These are phyloP conservation scores for Brettanomyces bruxellensis DNA, from an alignment of 805 yeast species.

Conservation along the genomic window DNA sequence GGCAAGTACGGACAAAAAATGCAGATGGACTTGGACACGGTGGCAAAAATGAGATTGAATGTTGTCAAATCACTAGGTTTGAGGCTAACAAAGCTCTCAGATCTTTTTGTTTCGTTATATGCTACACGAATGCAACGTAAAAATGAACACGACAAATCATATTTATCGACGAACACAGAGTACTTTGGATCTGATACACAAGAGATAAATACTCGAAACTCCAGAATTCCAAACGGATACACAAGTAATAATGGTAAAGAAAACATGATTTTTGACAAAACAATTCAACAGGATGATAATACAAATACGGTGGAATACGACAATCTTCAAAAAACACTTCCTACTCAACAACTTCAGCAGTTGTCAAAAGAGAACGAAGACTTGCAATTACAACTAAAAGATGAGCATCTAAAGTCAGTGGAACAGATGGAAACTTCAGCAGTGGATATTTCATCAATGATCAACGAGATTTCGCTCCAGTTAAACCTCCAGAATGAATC, in stretches of 20 bases:
- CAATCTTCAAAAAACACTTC: constrained; percentile 21
- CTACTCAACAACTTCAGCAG: constrained; percentile 48
- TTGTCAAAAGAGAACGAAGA: constrained; percentile 53
- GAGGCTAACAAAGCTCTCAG: constrained; percentile 32
- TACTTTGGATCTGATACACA: constrained; percentile 1
- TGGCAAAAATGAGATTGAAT: constrained; percentile 37
- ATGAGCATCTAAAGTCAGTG: constrained; percentile 52
- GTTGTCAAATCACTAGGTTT: constrained; percentile 40
- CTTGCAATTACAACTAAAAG: constrained; percentile 40
- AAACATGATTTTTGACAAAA: no score
- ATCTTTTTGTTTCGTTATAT: constrained; percentile 39
- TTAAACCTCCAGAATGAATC: constrained; percentile 63
- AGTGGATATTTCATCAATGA: constrained; percentile 65
- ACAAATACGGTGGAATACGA: constrained; percentile 26
- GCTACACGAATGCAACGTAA: constrained; percentile 36
- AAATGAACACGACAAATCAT: constrained; percentile 27
- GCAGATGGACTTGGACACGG: constrained; percentile 27
- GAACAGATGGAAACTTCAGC: constrained; percentile 53
- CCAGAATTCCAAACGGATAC: neutral
- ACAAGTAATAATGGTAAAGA: neutral
- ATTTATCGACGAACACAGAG: constrained; percentile 14
- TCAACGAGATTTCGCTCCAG: constrained; percentile 67
- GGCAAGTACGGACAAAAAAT: constrained; percentile 29
- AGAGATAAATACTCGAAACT: neutral
- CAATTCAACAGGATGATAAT: neutral